Conservation (phyloP, 805 yeast species). For the Wickerhamiella spandovensis region DNA sequence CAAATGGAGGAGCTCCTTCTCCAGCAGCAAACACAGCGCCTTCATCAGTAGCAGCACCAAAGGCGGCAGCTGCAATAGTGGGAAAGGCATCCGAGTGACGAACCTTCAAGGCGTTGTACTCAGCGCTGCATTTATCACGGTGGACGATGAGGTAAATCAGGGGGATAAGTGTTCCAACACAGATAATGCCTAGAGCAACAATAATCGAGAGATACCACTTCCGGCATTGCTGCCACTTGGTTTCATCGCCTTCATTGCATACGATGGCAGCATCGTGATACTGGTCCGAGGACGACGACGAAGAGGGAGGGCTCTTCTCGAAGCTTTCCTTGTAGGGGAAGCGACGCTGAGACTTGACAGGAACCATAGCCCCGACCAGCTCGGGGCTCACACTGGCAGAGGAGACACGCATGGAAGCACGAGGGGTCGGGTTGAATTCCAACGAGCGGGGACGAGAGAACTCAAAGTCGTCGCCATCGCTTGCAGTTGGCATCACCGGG, state of each 20-base stretch:
- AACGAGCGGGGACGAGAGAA: neutral
- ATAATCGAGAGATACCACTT: neutral
- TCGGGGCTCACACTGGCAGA: neutral
- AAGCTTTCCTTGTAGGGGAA: neutral
- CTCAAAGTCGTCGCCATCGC: neutral
- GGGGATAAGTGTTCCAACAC: conserved; percentile 25
- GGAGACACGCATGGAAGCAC: neutral
- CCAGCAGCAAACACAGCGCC: neutral
- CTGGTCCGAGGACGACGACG: neutral
- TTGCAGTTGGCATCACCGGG: neutral
- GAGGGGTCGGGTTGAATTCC: neutral
- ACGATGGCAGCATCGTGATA: neutral
- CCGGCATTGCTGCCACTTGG: neutral
- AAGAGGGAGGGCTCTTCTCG: neutral
- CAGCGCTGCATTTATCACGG: neutral
- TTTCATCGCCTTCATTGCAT: neutral
- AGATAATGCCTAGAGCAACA: neutral
- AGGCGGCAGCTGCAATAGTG: neutral
- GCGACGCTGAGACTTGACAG: neutral
- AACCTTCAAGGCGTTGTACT: neutral
- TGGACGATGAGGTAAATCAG: conserved; percentile 33
- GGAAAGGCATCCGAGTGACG: neutral
- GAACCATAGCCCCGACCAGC: neutral
- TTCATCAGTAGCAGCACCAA: neutral
- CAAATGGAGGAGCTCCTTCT: neutral